A percentile compares a stretch with the other conserved stretches of the same genome.
Evolutionary conservation across 2,329 filamentous ascomycete species (phyloP).

Genomic region (Immersiporthe knoxdaviesiana): DNA sequence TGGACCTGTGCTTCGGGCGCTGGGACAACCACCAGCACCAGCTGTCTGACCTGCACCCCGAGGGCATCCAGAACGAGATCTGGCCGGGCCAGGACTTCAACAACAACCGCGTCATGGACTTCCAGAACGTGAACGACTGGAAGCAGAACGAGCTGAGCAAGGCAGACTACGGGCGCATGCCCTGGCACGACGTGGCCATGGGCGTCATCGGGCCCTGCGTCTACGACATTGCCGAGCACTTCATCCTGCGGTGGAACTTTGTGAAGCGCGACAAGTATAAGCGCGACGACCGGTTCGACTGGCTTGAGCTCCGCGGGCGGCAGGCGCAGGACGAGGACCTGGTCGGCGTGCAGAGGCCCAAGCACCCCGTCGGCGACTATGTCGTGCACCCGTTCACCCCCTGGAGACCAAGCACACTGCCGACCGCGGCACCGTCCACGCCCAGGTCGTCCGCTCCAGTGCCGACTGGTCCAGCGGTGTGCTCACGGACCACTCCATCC

Average conservation of each 20-base stretch:
- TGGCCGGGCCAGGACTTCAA: conserved; percentile 98
- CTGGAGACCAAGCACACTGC: conserved; percentile 67
- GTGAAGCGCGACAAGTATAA: conserved; percentile 98
- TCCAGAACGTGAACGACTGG: conserved; percentile 89
- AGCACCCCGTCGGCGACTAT: conserved; percentile 88
- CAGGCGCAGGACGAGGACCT: conserved; percentile 81
- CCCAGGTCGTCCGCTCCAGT: conserved; percentile 87
- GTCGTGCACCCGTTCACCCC: conserved; percentile 76
- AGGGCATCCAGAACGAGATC: conserved; percentile 78
- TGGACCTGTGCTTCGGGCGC: conserved; percentile 93
- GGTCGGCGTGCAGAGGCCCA: conserved; percentile 84
- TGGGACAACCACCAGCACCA: conserved; percentile 90
- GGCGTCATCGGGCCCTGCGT: conserved; percentile 86
- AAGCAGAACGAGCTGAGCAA: conserved; percentile 92
- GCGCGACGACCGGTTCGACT: conserved; percentile 79
- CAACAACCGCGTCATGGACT: conserved; percentile 96
- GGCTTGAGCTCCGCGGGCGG: conserved; percentile 78
- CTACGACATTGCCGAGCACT: conserved; percentile 94
- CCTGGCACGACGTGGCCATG: conserved; percentile 97
- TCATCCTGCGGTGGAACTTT: conserved; percentile 94
- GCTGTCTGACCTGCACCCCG: conserved; percentile 84
- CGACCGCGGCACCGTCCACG: conserved; percentile 73
- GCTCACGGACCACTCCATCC: conserved; percentile 79
- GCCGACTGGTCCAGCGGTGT: conserved; percentile 95
- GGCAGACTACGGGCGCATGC: conserved; percentile 91